Conservation (phyloP, 371 early-diverging fungal genomes). For the Encephalitozoon cuniculi region DNA sequence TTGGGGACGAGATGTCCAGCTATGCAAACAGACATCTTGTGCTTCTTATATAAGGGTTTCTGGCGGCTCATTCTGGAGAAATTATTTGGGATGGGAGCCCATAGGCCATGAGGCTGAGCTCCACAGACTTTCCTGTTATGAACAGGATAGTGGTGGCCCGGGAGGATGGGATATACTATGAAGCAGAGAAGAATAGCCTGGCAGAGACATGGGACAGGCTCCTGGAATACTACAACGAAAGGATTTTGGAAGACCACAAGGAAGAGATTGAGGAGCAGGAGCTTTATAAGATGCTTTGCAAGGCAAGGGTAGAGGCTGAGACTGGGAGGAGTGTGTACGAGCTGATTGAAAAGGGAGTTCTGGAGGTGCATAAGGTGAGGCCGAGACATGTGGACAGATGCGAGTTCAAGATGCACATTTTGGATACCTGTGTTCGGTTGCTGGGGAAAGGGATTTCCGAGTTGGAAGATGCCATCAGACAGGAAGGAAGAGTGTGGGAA, state of each 20-base stretch:
- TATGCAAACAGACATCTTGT: slow-evolving; percentile 37
- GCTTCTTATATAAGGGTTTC: slow-evolving; percentile 25
- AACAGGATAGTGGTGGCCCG: neutral
- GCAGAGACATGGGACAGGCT: neutral
- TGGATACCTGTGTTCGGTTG: neutral
- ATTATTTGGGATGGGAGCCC: no score
- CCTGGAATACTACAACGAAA: neutral
- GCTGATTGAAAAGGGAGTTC: neutral
- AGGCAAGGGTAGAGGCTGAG: neutral
- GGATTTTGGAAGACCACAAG: neutral
- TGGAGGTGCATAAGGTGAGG: neutral
- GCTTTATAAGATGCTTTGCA: neutral
- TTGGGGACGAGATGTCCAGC: slow-evolving; percentile 33
- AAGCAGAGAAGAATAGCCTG: neutral
- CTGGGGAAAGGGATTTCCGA: neutral
- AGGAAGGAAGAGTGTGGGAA: neutral
- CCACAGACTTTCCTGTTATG: neutral
- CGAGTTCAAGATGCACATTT: neutral
- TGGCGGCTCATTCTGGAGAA: neutral
- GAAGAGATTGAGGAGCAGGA: neutral
- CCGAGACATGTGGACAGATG: neutral
- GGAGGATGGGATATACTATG: neutral
- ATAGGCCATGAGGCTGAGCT: neutral
- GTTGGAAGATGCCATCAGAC: neutral
- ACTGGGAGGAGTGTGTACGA: neutral